These are phyloP conservation scores for Curvularia sp. DNA, from an alignment of 2,329 filamentous ascomycete genomes.

Conservation along the genomic window DNA sequence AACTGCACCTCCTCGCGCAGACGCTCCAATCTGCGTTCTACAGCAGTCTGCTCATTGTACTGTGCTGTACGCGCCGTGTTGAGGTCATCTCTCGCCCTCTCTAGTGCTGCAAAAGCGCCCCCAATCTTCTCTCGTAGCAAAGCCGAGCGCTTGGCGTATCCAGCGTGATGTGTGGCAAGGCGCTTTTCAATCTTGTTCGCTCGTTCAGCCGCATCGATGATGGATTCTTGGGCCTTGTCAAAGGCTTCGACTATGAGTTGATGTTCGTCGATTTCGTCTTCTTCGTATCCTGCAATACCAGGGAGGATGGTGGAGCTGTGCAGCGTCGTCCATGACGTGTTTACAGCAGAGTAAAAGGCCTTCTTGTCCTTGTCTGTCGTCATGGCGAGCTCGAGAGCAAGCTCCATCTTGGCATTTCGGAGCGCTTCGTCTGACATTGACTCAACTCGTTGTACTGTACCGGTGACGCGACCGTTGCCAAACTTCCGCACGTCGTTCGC, in stretches of 20 bases:
- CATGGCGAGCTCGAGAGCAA: slow-evolving; percentile 72
- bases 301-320: slow-evolving; percentile 66
- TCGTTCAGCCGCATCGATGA: slow-evolving; percentile 76
- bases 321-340: slow-evolving; percentile 59
- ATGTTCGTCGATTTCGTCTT: slow-evolving; percentile 74
- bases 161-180: slow-evolving; percentile 83
- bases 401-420: slow-evolving; percentile 76
- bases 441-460: slow-evolving; percentile 66
- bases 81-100: slow-evolving; percentile 74
- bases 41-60: slow-evolving; percentile 78
- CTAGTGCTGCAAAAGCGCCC: slow-evolving; percentile 76
- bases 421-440: slow-evolving; percentile 74
- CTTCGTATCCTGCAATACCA: slow-evolving; percentile 80
- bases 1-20: slow-evolving; percentile 84
- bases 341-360: slow-evolving; percentile 53
- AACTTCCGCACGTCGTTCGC: slow-evolving; percentile 82
- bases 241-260: slow-evolving; percentile 74
- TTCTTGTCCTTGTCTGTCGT: slow-evolving; percentile 59
- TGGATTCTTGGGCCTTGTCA: slow-evolving; percentile 74
- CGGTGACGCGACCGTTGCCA: slow-evolving; percentile 70
- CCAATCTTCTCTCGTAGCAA: slow-evolving; percentile 79
- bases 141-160: slow-evolving; percentile 87
- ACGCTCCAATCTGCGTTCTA: slow-evolving; percentile 73
- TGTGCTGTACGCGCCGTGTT: slow-evolving; percentile 77
- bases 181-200: slow-evolving; percentile 94